phyloP scores from a whole-genome alignment of 1,284 basidiomycete genomes.

The Boletus holoroseus region DNA sequence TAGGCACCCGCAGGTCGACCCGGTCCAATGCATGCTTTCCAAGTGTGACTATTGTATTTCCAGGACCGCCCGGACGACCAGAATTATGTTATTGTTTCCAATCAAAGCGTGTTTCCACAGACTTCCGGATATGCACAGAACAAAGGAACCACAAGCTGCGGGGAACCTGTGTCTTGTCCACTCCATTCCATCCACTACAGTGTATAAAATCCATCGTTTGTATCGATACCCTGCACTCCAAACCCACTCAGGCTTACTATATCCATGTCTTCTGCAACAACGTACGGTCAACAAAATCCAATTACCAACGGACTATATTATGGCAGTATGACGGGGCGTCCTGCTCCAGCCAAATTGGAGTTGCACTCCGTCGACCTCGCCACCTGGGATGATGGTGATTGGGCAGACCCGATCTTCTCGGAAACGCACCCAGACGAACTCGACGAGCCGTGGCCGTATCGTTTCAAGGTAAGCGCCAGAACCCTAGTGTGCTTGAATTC shows the following conservation, averaged over 20 bases:
- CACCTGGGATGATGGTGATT: slow-evolving; percentile 27
- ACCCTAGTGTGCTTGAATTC: neutral
- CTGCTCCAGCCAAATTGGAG: slow-evolving; percentile 3
- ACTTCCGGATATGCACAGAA: slow-evolving; percentile 12
- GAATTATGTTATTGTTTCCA: slow-evolving; percentile 14
- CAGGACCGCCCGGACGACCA: neutral
- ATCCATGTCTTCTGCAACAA: slow-evolving; percentile 4
- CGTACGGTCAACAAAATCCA: neutral
- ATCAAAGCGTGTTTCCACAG: slow-evolving; percentile 14
- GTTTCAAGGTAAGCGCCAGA: slow-evolving; percentile 40
- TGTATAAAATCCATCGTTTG: slow-evolving; percentile 20
- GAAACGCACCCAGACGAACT: slow-evolving; percentile 41
- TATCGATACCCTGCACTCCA: neutral
- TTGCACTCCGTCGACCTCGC: slow-evolving; percentile 25
- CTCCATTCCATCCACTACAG: neutral
- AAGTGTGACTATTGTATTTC: slow-evolving; percentile 10
- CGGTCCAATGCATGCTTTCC: neutral
- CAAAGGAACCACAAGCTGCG: slow-evolving; percentile 23
- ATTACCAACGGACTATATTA: neutral
- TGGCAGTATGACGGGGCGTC: neutral
- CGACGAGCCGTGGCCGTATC: slow-evolving; percentile 51
- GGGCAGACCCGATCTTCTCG: slow-evolving; percentile 14
- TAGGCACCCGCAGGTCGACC: neutral
- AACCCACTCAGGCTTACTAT: neutral
- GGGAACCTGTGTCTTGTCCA: slow-evolving; percentile 11